Percentiles rank a stretch among this genome's conserved stretches.
phyloP scores from a whole-genome alignment of 2,329 filamentous ascomycete species.

The Acrocalymma vagum region DNA sequence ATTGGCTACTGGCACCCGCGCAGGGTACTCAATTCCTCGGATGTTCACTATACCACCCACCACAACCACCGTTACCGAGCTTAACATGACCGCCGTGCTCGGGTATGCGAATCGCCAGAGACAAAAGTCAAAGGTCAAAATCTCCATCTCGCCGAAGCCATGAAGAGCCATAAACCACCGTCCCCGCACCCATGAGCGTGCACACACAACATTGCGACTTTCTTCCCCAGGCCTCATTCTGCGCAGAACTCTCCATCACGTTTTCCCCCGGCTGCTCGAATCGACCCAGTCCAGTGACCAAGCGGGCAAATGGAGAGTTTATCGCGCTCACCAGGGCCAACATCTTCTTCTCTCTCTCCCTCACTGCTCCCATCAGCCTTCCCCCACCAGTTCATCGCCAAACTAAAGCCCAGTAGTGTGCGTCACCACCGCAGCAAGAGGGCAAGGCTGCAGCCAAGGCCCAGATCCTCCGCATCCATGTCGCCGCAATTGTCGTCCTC shows the following conservation, averaged over 20 bases:
- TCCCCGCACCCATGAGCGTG: slow-evolving; percentile 7
- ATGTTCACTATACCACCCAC: slow-evolving; percentile 26
- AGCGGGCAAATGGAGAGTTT: slow-evolving; percentile 47
- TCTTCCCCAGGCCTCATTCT: slow-evolving; percentile 45
- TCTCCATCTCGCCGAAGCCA: slow-evolving; percentile 27
- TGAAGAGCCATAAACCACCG: slow-evolving; percentile 24
- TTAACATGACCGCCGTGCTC: slow-evolving; percentile 28
- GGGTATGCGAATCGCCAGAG: slow-evolving; percentile 15
- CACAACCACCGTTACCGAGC: slow-evolving; percentile 37
- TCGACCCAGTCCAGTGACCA: slow-evolving; percentile 38
- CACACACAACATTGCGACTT: slow-evolving; percentile 12
- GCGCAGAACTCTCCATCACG: slow-evolving; percentile 48
- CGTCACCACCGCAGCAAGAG: slow-evolving; percentile 40
- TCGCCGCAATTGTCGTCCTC: slow-evolving; percentile 30
- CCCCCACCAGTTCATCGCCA: slow-evolving; percentile 23
- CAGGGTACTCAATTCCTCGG: slow-evolving; percentile 31
- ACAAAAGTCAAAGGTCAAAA: slow-evolving; percentile 2
- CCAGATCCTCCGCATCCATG: slow-evolving; percentile 37
- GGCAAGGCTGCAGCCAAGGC: slow-evolving; percentile 47
- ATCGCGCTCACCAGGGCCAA: slow-evolving; percentile 33
- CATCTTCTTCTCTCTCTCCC: slow-evolving; percentile 24
- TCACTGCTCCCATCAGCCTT: slow-evolving; percentile 29
- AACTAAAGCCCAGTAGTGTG: slow-evolving; percentile 29
- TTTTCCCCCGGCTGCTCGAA: slow-evolving; percentile 34
- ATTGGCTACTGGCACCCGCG: too few species aligned